phyloP scores from a whole-genome alignment of 1,284 basidiomycete species.

The Sutorius eximius region DNA sequence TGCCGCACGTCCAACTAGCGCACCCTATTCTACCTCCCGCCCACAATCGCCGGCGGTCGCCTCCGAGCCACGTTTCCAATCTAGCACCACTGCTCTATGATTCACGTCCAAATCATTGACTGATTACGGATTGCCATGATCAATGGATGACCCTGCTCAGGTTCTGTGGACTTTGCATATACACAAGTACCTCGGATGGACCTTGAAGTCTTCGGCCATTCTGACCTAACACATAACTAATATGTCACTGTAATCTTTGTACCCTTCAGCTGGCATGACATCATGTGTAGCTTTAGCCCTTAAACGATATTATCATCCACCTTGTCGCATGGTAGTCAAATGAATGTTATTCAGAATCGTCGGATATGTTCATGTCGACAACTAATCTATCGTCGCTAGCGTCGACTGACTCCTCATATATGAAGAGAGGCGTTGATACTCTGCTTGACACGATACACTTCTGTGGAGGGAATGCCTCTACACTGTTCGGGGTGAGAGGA shows the following conservation, averaged over 20 bases:
- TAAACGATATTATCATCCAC: conserved; percentile 9
- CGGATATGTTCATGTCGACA: conserved; percentile 33
- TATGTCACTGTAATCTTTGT: conserved; percentile 21
- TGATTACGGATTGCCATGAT: conserved; percentile 25
- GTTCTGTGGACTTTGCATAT: conserved; percentile 10
- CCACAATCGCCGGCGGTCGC: conserved; percentile 22
- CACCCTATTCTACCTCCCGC: conserved; percentile 19
- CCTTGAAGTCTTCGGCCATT: conserved; percentile 13
- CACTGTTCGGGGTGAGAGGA: conserved; percentile 14
- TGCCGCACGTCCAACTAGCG: conserved; percentile 38
- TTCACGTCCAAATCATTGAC: conserved; percentile 18
- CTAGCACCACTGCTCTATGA: conserved; percentile 33
- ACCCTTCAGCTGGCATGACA: conserved; percentile 23
- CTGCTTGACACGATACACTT: neutral
- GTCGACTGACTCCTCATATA: neutral
- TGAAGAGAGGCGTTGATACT: neutral
- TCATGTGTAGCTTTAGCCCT: conserved; percentile 27
- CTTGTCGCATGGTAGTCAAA: neutral
- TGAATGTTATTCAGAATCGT: conserved; percentile 25
- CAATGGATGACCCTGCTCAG: conserved; percentile 9
- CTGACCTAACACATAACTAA: conserved; percentile 3
- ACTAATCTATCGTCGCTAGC: conserved; percentile 9
- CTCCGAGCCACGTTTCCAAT: conserved; percentile 28
- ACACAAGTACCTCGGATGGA: conserved; percentile 16
- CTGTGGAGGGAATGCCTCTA: conserved; percentile 14